Conservation (phyloP, 345 rosid species). For the Bruguiera parviflora region DNA sequence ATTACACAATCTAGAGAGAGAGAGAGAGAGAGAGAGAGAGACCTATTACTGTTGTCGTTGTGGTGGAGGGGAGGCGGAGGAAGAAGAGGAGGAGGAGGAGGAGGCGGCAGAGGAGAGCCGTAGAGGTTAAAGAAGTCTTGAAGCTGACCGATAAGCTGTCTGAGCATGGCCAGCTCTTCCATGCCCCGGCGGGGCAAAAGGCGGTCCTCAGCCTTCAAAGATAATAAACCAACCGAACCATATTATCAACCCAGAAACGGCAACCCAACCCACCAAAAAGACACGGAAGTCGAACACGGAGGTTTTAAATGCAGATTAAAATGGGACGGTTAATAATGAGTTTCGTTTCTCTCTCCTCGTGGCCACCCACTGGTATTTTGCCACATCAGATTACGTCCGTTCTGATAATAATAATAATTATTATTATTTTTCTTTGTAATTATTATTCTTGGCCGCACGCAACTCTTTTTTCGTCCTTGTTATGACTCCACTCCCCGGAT, state of each 20-base stretch:
- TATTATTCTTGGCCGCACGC: conserved; percentile 48
- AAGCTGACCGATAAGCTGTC: conserved; percentile 96
- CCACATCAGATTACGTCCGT: conserved; percentile 40
- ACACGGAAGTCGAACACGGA: neutral
- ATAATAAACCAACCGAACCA: too few relatives aligned
- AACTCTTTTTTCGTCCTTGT: conserved; percentile 33
- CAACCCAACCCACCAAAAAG: neutral
- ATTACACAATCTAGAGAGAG: neutral
- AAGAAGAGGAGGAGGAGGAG: conserved; percentile 27
- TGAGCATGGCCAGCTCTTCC: conserved; percentile 96
- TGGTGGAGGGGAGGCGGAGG: conserved; percentile 27
- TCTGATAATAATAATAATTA: conserved; percentile 28
- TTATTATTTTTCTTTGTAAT: conserved; percentile 35
- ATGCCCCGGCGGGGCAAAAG: conserved; percentile 42
- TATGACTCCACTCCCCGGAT: neutral
- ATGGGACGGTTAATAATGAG: too few relatives aligned
- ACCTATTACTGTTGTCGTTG: conserved; percentile 37
- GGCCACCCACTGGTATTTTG: conserved; percentile 38
- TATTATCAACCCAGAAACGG: neutral
- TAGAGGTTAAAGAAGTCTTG: conserved; percentile 65
- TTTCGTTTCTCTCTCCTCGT: conserved; percentile 4
- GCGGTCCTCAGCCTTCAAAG: too few relatives aligned
- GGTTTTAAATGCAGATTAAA: too few relatives aligned
- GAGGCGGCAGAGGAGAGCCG: conserved; percentile 63
- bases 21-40: conserved; percentile 22